phyloP scores from a whole-genome alignment of 2,329 filamentous ascomycete species.

The Calonectria crousiana region DNA sequence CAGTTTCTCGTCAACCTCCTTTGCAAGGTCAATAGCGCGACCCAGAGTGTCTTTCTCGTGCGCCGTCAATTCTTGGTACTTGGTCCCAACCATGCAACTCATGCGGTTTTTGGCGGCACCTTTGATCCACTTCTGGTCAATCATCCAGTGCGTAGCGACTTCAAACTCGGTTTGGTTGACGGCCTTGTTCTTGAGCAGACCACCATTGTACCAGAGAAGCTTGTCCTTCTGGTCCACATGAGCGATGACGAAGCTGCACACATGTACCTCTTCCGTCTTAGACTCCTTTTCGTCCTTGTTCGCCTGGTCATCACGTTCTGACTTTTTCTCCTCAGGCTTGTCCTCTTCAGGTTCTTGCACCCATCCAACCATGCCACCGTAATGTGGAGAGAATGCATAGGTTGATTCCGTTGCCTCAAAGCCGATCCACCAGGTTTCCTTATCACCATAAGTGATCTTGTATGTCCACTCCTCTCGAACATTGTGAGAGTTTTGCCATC shows the following conservation, averaged over 20 bases:
- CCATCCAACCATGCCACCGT: slow-evolving; percentile 57
- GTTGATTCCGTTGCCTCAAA: slow-evolving; percentile 53
- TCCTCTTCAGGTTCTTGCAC: not conserved
- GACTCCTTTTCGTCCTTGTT: slow-evolving; percentile 18
- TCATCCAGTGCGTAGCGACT: slow-evolving; percentile 55
- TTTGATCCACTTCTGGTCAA: slow-evolving; percentile 53
- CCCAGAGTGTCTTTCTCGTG: slow-evolving; percentile 23
- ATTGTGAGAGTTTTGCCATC: slow-evolving; percentile 58
- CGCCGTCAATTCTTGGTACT: slow-evolving; percentile 11
- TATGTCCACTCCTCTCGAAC: slow-evolving; percentile 57
- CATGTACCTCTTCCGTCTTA: slow-evolving; percentile 15
- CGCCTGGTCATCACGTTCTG: not conserved
- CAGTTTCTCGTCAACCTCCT: not conserved
- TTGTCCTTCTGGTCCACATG: slow-evolving; percentile 54
- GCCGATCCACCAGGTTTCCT: slow-evolving; percentile 61
- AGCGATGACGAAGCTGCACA: slow-evolving; percentile 58
- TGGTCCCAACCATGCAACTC: slow-evolving; percentile 52
- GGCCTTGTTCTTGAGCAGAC: slow-evolving; percentile 55
- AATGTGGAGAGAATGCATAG: slow-evolving; percentile 56
- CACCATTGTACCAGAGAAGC: slow-evolving; percentile 59
- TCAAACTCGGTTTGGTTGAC: slow-evolving; percentile 47
- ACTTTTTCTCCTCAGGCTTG: not conserved
- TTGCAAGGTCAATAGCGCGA: slow-evolving; percentile 26
- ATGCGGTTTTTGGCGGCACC: slow-evolving; percentile 47
- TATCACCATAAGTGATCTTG: slow-evolving; percentile 57